Evolutionary conservation across 2,329 filamentous ascomycete species (phyloP), one percentile per base, ranked within the genome.

Genomic region (Colletotrichum euphorbiae): DNA sequence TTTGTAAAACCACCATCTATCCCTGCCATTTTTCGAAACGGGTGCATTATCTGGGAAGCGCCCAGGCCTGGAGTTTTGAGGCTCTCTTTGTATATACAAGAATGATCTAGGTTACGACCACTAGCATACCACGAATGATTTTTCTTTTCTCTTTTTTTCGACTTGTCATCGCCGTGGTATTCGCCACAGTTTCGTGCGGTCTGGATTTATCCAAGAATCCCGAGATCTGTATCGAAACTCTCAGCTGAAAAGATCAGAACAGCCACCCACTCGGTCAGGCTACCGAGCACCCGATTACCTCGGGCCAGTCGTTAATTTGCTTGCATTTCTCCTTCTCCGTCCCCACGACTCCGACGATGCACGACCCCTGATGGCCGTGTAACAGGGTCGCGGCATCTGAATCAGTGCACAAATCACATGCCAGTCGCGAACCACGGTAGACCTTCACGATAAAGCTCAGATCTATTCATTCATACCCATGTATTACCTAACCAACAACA

Each of bases 71-170:
- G 65, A 65, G 54, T 66, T 69, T 9, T 59, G 19, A 69, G 50
- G 66, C 61, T 66, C 65, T 48, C 43, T n/a, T 52, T 69, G 61
- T 69, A 69, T 38, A 67, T 64, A n/a, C n/a, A 60, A 43, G 42
- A 36, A 66, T 52, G 48, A 60, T 50, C 52, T 45, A 54, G 62
- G 48, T 60, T 15, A 66, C 19, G 54, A 55, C 43, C 59, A 48
- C 36, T 66, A 66, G 62, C 66, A 66, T 60, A 42, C 50, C 40
- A 68, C 43, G 48, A 68, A 68, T 54, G 36, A 63, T 13, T 43
- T 56, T 33, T 4, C 21, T 36, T 15, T 55, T 36, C 3, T 17
- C 28, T 15, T 6, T 17, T 17, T 40, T 33, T 7, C 51, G 19
- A n/a, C 8, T 4, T 19, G 42, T n/a, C 42, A 19, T 17, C 28